Evolutionary conservation across 352 stramenopile genomes (phyloP).

Genomic region (Phytophthora lateralis): DNA sequence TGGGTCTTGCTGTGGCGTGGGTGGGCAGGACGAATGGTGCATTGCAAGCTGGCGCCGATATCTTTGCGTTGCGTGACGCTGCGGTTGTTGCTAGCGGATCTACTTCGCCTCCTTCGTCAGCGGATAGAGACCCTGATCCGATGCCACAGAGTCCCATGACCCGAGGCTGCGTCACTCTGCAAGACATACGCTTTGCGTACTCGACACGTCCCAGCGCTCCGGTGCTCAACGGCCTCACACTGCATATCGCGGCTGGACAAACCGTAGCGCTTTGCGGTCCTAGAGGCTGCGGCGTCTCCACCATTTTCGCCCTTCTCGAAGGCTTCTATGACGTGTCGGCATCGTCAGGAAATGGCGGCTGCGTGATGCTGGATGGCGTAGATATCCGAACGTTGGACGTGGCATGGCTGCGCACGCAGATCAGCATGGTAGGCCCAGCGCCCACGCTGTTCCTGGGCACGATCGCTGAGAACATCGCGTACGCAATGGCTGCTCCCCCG

Average conservation of each 20-base stretch:
- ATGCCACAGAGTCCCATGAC: conserved; percentile 29
- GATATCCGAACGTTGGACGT: conserved; percentile 79
- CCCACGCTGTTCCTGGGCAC: conserved; percentile 65
- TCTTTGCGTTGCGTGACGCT: conserved; percentile 37
- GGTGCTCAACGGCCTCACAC: conserved; percentile 26
- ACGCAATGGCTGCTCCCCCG: conserved; percentile 51
- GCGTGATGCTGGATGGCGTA: conserved; percentile 78
- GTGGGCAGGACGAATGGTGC: conserved; percentile 30
- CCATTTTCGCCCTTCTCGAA: conserved; percentile 61
- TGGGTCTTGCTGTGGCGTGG: conserved; percentile 40
- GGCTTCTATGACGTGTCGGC: conserved; percentile 69
- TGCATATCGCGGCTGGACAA: conserved; percentile 36
- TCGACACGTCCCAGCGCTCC: conserved; percentile 26
- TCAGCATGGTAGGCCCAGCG: conserved; percentile 63
- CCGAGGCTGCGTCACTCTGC: conserved; percentile 42
- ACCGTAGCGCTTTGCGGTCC: conserved; percentile 41
- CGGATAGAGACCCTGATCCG: conserved; percentile 10
- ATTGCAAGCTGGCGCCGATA: conserved; percentile 29
- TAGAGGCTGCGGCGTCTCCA: conserved; percentile 53
- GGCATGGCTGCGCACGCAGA: conserved; percentile 56
- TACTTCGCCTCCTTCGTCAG: conserved; percentile 15
- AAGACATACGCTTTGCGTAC: conserved; percentile 53
- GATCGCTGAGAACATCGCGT: conserved; percentile 72
- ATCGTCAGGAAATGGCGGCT: conserved; percentile 21
- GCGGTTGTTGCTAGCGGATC: conserved; percentile 11